Conservation (phyloP, 768 basidiomycete genomes). For the Leccinum subtestaceum region DNA sequence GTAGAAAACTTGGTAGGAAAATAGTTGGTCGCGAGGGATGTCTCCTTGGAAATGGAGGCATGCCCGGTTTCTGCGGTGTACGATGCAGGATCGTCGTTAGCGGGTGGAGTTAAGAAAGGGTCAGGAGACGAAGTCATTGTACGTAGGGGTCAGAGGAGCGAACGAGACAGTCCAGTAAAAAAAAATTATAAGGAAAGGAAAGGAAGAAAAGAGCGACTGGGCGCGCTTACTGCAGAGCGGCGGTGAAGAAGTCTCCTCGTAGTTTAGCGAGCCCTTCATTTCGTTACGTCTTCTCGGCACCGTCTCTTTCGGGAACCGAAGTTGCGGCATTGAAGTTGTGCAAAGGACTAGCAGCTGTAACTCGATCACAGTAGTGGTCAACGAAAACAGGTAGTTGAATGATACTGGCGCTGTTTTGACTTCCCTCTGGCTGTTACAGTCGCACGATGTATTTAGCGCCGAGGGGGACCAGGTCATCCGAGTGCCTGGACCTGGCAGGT, state of each 20-base stretch:
- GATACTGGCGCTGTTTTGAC: too few relatives aligned
- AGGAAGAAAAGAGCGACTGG: not conserved
- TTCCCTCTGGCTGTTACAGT: too few relatives aligned
- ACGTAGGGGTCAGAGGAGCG: constrained; percentile 31
- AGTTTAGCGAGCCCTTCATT: not conserved
- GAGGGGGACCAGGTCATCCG: too few relatives aligned
- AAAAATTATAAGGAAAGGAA: not conserved
- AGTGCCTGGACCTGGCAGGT: too few relatives aligned
- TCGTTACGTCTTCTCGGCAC: not conserved
- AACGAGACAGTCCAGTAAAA: constrained; percentile 2
- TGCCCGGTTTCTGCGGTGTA: not conserved
- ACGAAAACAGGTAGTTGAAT: too few relatives aligned
- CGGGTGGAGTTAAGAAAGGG: constrained; percentile 9
- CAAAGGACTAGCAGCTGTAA: too few relatives aligned
- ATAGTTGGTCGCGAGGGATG: constrained; percentile 65
- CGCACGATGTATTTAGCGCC: too few relatives aligned
- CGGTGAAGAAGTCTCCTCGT: too few relatives aligned
- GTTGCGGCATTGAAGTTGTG: too few relatives aligned
- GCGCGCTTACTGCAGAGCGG: not conserved
- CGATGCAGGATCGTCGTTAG: not conserved
- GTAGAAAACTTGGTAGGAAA: constrained; percentile 73
- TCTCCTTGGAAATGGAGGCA: constrained; percentile 1
- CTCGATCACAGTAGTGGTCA: too few relatives aligned
- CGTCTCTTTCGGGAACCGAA: too few relatives aligned
- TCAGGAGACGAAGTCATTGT: not conserved